These are phyloP conservation scores for Nemania sp. DNA, from an alignment of 2,329 filamentous ascomycete genomes.

Conservation along the genomic window DNA sequence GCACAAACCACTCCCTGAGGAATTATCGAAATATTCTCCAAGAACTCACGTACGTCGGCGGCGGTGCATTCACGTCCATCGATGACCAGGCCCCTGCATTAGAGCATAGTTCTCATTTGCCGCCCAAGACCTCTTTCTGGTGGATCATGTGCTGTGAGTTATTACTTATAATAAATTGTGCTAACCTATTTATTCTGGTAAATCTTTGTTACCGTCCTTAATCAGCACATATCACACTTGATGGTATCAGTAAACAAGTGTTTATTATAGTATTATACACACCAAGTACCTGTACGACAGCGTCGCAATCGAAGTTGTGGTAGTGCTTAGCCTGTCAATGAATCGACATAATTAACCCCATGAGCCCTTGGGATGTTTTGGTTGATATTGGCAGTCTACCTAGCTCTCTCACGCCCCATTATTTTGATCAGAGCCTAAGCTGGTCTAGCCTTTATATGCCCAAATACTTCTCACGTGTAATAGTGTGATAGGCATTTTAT, in stretches of 20 bases:
- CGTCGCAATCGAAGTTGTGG: slow-evolving; percentile 33
- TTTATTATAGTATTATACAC: slow-evolving; percentile 27
- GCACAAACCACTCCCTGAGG: no score
- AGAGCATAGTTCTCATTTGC: slow-evolving; percentile 21
- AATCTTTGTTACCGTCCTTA: slow-evolving; percentile 9
- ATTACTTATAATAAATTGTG: slow-evolving; percentile 14
- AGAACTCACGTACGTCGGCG: slow-evolving; percentile 6
- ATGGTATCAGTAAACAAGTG: slow-evolving; percentile 4
- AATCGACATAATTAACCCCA: slow-evolving; percentile 33
- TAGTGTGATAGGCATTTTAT: slow-evolving; percentile 27
- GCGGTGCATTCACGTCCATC: slow-evolving; percentile 22
- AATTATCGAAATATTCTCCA: not conserved
- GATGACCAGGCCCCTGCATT: slow-evolving; percentile 21
- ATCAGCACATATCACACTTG: slow-evolving; percentile 7
- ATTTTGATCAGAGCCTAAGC: slow-evolving; percentile 19
- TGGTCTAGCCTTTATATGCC: slow-evolving; percentile 23
- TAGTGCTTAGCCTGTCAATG: slow-evolving; percentile 35
- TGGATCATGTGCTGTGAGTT: slow-evolving; percentile 9
- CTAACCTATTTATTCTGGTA: slow-evolving; percentile 14
- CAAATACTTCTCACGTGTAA: slow-evolving; percentile 26
- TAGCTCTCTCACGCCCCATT: slow-evolving; percentile 19
- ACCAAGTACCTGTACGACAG: no score
- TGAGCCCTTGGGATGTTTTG: slow-evolving; percentile 32
- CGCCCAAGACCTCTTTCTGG: slow-evolving; percentile 11
- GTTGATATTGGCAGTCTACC: slow-evolving; percentile 16